Percentiles rank a stretch among this genome's conserved stretches.
Conservation (phyloP, 768 basidiomycete species). For the Agaricus bisporus region DNA sequence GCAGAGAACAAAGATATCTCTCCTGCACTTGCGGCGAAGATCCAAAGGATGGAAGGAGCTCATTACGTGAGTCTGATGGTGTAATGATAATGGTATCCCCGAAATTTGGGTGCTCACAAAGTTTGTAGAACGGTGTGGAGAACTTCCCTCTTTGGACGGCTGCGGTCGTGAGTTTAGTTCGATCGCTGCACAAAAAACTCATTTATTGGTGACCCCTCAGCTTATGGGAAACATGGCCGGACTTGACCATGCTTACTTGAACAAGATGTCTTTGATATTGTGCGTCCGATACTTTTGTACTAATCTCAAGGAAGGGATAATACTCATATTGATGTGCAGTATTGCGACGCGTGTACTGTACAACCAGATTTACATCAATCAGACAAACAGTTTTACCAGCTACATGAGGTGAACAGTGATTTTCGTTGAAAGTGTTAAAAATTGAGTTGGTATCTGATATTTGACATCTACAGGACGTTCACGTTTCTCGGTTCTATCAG, state of each 20-base stretch:
- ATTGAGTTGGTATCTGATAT: neutral
- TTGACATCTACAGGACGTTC: neutral
- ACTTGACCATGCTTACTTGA: constrained; percentile 23
- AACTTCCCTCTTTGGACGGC: constrained; percentile 28
- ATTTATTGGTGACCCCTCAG: neutral
- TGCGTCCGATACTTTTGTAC: constrained; percentile 13
- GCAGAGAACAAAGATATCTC: constrained; percentile 20
- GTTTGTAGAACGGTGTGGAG: constrained; percentile 24
- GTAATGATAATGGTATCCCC: neutral
- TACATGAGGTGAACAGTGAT: constrained; percentile 16
- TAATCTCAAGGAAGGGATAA: neutral
- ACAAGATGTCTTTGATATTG: constrained; percentile 25
- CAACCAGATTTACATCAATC: constrained; percentile 21
- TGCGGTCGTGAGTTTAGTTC: constrained; percentile 19
- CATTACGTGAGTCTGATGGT: constrained; percentile 14
- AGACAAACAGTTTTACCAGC: constrained; percentile 13
- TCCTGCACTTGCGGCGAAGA: constrained; percentile 16
- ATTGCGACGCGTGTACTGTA: constrained; percentile 16
- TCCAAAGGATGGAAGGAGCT: constrained; percentile 31
- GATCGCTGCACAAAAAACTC: neutral
- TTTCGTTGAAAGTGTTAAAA: neutral
- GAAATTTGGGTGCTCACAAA: neutral
- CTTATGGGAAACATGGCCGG: constrained; percentile 22
- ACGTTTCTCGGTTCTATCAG: neutral
- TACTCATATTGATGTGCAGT: constrained; percentile 4